Evolutionary conservation across 257 asterid genomes (phyloP).

Genomic region (Phtheirospermum japonicum): DNA sequence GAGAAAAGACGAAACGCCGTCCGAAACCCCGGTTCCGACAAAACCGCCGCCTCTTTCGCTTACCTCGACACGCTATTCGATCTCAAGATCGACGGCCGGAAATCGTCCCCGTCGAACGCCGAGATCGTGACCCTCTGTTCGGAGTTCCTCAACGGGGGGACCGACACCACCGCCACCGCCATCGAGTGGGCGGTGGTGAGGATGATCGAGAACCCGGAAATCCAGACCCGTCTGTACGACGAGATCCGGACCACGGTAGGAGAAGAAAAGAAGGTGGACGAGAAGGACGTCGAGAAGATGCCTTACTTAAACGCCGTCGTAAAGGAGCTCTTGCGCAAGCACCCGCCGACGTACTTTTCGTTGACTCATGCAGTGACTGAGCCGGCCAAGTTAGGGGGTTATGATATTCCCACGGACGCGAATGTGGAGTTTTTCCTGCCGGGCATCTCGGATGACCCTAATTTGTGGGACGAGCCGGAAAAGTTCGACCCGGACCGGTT

Average conservation of each 20-base stretch:
- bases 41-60: constrained; percentile 55
- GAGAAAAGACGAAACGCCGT: constrained; percentile 54
- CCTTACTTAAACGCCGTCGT: constrained; percentile 83
- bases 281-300: constrained; percentile 75
- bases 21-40: constrained; percentile 42
- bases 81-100: constrained; percentile 72
- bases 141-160: constrained; percentile 90
- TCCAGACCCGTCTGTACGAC: constrained; percentile 50
- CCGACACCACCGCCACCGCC: constrained; percentile 91
- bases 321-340: constrained; percentile 78
- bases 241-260: constrained; percentile 60
- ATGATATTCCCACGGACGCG: constrained; percentile 60
- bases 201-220: constrained; percentile 59
- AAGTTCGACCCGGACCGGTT: constrained; percentile 83
- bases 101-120: constrained; percentile 56
- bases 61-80: constrained; percentile 81
- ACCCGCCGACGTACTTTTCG: constrained; percentile 80
- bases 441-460: constrained; percentile 75
- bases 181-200: constrained; percentile 85
- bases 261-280: constrained; percentile 53
- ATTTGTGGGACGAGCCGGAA: constrained; percentile 66
- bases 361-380: constrained; percentile 75
- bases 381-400: constrained; percentile 68
- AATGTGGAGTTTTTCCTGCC: constrained; percentile 68
- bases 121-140: constrained; percentile 86